Conservation (phyloP, 208 protist genomes). For the Trypanosoma cruzi region DNA sequence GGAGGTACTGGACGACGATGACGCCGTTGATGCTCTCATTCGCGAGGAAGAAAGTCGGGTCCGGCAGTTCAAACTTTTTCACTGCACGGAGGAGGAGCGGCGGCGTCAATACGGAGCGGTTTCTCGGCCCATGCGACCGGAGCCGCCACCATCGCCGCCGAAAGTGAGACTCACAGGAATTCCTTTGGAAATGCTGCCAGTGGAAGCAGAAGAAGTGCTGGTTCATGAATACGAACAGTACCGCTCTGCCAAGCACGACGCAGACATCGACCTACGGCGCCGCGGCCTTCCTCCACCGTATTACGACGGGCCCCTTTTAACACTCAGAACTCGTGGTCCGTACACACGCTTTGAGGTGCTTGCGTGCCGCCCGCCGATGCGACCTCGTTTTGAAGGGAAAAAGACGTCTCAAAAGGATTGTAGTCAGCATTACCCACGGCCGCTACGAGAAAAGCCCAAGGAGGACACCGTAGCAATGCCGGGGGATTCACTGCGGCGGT, state of each 20-base stretch:
- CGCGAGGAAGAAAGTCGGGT: slow-evolving; percentile 20
- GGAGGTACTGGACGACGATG: slow-evolving; percentile 11
- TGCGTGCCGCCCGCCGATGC: slow-evolving; percentile 29
- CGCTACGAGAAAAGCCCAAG: neutral
- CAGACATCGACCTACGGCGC: neutral
- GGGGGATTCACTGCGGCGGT: slow-evolving; percentile 31
- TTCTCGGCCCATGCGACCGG: neutral
- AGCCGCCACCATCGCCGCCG: neutral
- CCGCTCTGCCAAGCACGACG: neutral
- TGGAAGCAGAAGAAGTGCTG: slow-evolving; percentile 27
- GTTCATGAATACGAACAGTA: slow-evolving; percentile 31
- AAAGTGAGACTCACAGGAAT: neutral
- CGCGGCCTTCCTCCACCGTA: slow-evolving; percentile 21
- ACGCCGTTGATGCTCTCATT: slow-evolving; percentile 25
- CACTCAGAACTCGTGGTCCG: slow-evolving; percentile 32
- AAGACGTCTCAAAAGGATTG: slow-evolving; percentile 2
- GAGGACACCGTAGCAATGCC: neutral
- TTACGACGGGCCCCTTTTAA: slow-evolving; percentile 39
- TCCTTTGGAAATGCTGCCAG: neutral
- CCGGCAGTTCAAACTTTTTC: slow-evolving; percentile 8
- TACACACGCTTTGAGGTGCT: slow-evolving; percentile 51
- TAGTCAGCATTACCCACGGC: slow-evolving; percentile 33
- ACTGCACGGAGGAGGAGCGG: slow-evolving; percentile 9
- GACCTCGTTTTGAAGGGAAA: slow-evolving; percentile 10
- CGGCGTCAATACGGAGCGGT: slow-evolving; percentile 9